Evolutionary conservation across 805 yeast genomes (phyloP), one percentile per base, ranked within the genome.

Genomic region (Myxozyma lipomycoides): DNA sequence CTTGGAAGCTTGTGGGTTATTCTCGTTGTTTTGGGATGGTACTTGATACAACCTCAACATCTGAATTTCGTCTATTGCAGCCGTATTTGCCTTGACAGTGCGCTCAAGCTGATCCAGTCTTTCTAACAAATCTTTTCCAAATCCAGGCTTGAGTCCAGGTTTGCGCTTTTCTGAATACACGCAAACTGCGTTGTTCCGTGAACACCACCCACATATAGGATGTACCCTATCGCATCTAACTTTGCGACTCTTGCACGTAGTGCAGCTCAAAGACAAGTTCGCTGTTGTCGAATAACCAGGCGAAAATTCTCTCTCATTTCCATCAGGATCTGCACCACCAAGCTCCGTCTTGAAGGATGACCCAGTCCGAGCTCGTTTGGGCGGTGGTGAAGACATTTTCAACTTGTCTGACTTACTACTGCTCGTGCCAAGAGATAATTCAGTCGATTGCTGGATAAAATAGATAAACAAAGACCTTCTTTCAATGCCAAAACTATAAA

Each of bases 121-220:
- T 21, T 58, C 60, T 24, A 46, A 41, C 15, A 61, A 48, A 34
- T 55, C 57, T 23, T 48, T 57, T 15, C 64, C 63, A 36, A 59
- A 61, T 18, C 64, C 64, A 1, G 60, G 49, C 39, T 58, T 56
- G 38, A 61, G 50, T 3, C 64, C 64, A 4, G 64, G 64, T 35
- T 59, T 61, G 28, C 53, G 53, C 37, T 59, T 61, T 19, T 50
- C 59, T 19, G 47, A 35, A 46, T 61, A 61, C 30, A 51, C 49
- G 39, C 64, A 61, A 22, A 46, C 18, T 7, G 18, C 19, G 19
- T 21, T 9, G 38, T 58, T 55, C 38, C 45, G 40, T 17, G 36
- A 32, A 46, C 64, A 61, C 55, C 59, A 46, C 18, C 55, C 58
- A 38, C 64, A 61, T 36, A 55, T 24, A 9, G 64, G 64, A 43